Base-by-base conservation (phyloP, 495 filamentous ascomycete species). In the Neurospora cerealis region DNA sequence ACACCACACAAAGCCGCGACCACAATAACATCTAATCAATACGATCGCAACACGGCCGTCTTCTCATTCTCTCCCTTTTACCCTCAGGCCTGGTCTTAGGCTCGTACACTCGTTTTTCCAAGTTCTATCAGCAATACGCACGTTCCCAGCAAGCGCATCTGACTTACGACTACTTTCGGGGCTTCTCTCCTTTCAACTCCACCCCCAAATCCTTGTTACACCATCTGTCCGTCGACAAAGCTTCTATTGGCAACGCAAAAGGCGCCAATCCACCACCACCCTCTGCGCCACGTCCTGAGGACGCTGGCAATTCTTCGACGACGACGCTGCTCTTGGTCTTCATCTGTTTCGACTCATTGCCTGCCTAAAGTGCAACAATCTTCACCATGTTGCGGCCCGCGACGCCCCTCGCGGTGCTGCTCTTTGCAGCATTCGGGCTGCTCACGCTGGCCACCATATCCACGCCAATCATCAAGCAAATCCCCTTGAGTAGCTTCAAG, bases 361-460 rank as follows among this genome's bases (percentile, higher is more conserved):
- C 11, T 13, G 48, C 48, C 21, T 11, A 28, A 60, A 28, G 44
- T 10, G 44, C 44, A 48, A 46, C 21, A 66, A 32, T 66, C 15
- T 19, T 72, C 83, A 83, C 72, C 75, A 89, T 89, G 87, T 81
- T 98, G 81, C 93, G 95, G 76, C 96, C 96, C 70, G 96, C 96
- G 78, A 99, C 96, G 46, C 95, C 96, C 74, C 86, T 99, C 79
- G 91, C 93, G 76, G 83, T 97, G 74, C 85, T 98, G 78, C 91
- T 98, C 71, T 88, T 97, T 72, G 85, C 89, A 78, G 94, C 95
- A 73, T 98, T 99, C 84, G 90, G 84, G 70, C 86, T 98, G 39
- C 86, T 99, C 28, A 83, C 98, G 5, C 85, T 99, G 28, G 92
- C 94, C n/a, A 92, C 93, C 44, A 82, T 99, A 28, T 97, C 94